Base-by-base conservation (phyloP, 2,329 filamentous ascomycete species). In the Claviceps citrina region DNA sequence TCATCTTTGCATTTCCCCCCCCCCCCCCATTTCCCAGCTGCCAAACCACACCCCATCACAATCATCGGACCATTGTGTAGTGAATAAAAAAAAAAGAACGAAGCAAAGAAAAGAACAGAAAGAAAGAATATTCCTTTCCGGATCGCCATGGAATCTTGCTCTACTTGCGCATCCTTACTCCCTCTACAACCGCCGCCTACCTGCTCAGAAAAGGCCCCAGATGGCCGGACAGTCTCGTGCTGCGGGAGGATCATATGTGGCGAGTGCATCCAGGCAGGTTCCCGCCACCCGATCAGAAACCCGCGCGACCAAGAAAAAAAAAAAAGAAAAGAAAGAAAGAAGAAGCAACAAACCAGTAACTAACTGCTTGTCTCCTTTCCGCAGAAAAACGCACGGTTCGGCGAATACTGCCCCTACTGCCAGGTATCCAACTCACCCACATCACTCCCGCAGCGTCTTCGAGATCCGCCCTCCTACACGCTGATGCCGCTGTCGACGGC, bases 231-330 rank as follows among this genome's bases (percentile, higher is more conserved):
- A 44, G 64, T 85, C 24, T 67, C 69, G 26, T 89, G 84, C 57
- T 89, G 83, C 56, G 65, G 64, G 33, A 71, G 83, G 40, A 64
- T 76, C 30, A 81, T 89, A 51, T 91, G 83, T 59, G 73, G 75
- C 13, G 65, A 65, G 44, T 89, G 83, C 59, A 71, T 84, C 50
- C 62, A 72, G 54, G 78, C 75, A 56, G 36, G 68, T 61, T 61
- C 40, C n/a, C n/a, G 27, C 25, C 34, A 34, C 28, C 20, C 20
- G 20, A 28, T 15, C 26, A 6, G 22, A 16, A n/a, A n/a, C n/a
- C n/a, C n/a, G n/a, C 22, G 22, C 22, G 8, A 24, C 22, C 5
- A 24, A 5, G n/a, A 33, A 7, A 20, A 6, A 18, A 19, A 19
- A 12, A 31, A 31, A 8, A 10, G 7, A 5, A 10, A 20, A 33